These are phyloP conservation scores for Podospora pseudoanserina DNA, from an alignment of 495 filamentous ascomycete species.

Conservation along the genomic window DNA sequence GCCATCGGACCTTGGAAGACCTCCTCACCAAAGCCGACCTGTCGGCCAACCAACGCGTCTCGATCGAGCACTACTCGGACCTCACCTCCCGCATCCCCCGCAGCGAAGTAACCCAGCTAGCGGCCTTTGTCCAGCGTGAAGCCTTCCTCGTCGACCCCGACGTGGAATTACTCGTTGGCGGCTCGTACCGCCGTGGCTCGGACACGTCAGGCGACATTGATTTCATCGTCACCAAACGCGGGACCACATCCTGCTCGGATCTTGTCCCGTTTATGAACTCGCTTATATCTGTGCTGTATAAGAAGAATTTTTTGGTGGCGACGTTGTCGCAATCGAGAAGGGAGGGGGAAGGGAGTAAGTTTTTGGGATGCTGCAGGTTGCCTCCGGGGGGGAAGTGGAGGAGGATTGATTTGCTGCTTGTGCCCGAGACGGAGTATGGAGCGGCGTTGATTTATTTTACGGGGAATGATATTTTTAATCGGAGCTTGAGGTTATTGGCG, in stretches of 20 bases:
- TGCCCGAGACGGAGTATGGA: constrained; percentile 75
- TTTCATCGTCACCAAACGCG: constrained; percentile 73
- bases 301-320: constrained; percentile 55
- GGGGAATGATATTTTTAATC: constrained; percentile 94
- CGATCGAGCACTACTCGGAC: constrained; percentile 78
- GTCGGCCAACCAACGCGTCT: constrained; percentile 70
- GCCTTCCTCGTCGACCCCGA: constrained; percentile 57
- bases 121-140: constrained; percentile 59
- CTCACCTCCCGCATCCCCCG: constrained; percentile 80
- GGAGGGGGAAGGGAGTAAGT: constrained; percentile 58
- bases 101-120: constrained; percentile 68
- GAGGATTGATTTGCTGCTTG: constrained; percentile 82
- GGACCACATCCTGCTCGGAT: constrained; percentile 54
- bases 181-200: constrained; percentile 83
- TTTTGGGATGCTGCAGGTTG: constrained; percentile 81
- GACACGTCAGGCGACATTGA: constrained; percentile 77
- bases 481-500: constrained; percentile 78
- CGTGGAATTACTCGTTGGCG: constrained; percentile 66
- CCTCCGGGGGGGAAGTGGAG: constrained; percentile 61
- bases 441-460: constrained; percentile 95
- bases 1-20: constrained; percentile 72
- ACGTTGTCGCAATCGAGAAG: constrained; percentile 38
- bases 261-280: constrained; percentile 61
- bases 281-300: constrained; percentile 61
- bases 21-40: constrained; percentile 61